Conservation (phyloP, 345 rosid species). For the Pseudoturritis turrita region DNA sequence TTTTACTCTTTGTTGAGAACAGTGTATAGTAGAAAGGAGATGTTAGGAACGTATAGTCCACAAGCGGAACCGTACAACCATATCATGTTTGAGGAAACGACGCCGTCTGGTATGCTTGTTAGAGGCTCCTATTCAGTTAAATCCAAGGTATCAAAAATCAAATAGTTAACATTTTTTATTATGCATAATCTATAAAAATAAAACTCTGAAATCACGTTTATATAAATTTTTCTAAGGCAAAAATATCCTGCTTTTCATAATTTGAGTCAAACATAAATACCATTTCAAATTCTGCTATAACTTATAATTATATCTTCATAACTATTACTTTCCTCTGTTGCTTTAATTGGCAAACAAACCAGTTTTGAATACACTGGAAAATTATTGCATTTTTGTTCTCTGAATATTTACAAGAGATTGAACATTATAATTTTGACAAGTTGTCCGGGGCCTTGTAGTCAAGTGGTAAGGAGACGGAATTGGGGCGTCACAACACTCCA, state of each 20-base stretch:
- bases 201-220: background rate
- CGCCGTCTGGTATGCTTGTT: constrained; percentile 84
- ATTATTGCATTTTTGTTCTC: background rate
- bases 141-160: constrained; percentile 47
- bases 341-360: background rate
- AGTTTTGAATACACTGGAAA: background rate
- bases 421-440: too few species aligned
- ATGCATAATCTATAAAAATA: background rate
- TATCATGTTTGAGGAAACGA: constrained; percentile 69
- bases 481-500: too few species aligned
- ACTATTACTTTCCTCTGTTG: background rate
- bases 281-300: background rate
- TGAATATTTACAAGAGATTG: background rate
- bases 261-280: background rate
- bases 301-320: background rate
- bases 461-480: too few species aligned
- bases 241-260: background rate
- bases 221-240: background rate
- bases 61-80: constrained; percentile 73
- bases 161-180: background rate
- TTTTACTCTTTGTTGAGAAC: background rate
- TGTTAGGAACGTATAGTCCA: constrained; percentile 92
- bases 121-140: constrained; percentile 82
- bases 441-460: too few species aligned
- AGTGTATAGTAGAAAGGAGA: constrained; percentile 83